Percentiles rank a stretch among this genome's conserved stretches.
phyloP scores from a whole-genome alignment of 164 flowering plant species.

The Hamamelis virginiana region DNA sequence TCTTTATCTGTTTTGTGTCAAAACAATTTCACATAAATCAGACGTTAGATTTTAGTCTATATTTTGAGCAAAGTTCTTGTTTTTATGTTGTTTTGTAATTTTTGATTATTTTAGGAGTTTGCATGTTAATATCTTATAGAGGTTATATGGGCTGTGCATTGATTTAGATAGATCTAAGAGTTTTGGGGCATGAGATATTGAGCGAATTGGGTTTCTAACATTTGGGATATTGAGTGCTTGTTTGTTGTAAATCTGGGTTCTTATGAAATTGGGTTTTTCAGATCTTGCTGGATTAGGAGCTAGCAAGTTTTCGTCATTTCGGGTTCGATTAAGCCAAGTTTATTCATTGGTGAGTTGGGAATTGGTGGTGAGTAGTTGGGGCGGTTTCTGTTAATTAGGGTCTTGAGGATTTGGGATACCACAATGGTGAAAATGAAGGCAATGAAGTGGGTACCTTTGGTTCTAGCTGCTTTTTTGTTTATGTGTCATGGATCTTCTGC shows the following conservation, averaged over 20 bases:
- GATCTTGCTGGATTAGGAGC: constrained; percentile 3
- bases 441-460: constrained; percentile 24
- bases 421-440: constrained; percentile 29
- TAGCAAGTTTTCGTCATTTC: constrained; percentile 1
- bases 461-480: constrained; percentile 30
- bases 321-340: constrained; percentile 9
- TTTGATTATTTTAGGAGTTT: neutral
- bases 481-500: constrained; percentile 30
- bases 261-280: constrained; percentile 9
- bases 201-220: too few relatives aligned
- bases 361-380: too few relatives aligned
- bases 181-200: neutral
- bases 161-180: constrained; percentile 14
- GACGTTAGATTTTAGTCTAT: neutral
- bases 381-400: neutral
- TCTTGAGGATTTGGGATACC: constrained; percentile 6
- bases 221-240: neutral
- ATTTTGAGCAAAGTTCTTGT: neutral
- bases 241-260: neutral
- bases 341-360: too few relatives aligned
- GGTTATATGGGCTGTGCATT: neutral
- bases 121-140: neutral
- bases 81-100: neutral
- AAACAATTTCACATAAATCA: neutral
- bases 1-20: constrained; percentile 2